Evolutionary conservation across 768 basidiomycete genomes (phyloP), one percentile per base, ranked within the genome.

Genomic region (Coprinellus aureogranulatus): DNA sequence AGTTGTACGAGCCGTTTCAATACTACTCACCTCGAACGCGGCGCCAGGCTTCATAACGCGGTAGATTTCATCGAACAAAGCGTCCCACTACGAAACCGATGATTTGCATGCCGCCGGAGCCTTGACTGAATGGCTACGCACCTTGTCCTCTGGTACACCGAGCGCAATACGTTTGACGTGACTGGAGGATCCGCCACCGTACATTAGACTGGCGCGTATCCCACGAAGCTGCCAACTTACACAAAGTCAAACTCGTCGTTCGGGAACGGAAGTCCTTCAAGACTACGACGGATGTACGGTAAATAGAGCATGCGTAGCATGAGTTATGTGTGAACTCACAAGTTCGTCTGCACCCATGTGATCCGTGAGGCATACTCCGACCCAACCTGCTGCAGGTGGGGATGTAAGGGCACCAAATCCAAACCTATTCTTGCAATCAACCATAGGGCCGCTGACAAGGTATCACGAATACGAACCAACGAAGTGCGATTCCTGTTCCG

Each of bases 181-280:
- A 42, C 87, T 89, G 61, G 53, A 55, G 59, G 12, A 23, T 23
- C 12, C 30, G 4, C 6, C 9, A 23, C 39, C 34, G 28, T 18
- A 53, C 46, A 11, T 41, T 53, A 41, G 8, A 20, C 14, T 54
- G 52, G 40, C 50, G 49, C 34, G 54, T 61, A 44, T 59, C 27
- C 22, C 46, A 39, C 45, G 49, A 30, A 49, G 40, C 28, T 31
- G 16, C 45, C 30, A 20, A 72, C 86, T 66, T 71, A 89, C 86
- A 90, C 85, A 67, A 81, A 89, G 67, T 91, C 89, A 65, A 91
- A 91, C 65, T 89, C 85, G 30, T 84, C 85, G 60, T 84, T 77
- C 8, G 78, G 78, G 65, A 91, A 91, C 0, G 89, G 88, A 53
- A 91, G 78, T 0, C 76, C 75, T 55, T 89, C 86, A 25, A 91